Evolutionary conservation across 352 stramenopile species (phyloP).

Genomic region (Globisporangium paroecandrum): DNA sequence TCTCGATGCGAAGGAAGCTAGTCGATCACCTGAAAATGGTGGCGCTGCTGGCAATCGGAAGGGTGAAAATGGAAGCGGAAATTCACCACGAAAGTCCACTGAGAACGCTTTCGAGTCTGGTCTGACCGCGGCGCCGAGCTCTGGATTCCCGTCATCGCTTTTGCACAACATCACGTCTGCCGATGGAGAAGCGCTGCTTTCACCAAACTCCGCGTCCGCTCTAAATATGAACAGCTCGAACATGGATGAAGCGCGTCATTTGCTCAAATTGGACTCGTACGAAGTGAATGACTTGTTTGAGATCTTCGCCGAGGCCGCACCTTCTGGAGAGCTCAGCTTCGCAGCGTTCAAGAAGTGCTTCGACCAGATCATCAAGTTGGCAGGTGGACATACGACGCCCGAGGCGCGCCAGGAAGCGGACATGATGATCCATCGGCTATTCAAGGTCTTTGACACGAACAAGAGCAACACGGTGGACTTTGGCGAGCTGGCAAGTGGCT

Average conservation of each 20-base stretch:
- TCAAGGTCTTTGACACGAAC: conserved; percentile 82
- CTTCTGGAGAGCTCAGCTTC: conserved; percentile 74
- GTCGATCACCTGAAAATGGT: not conserved
- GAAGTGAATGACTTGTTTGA: conserved; percentile 87
- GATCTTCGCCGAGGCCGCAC: conserved; percentile 82
- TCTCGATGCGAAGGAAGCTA: conserved; percentile 8
- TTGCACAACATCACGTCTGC: conserved; percentile 36
- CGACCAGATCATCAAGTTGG: conserved; percentile 82
- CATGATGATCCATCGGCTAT: conserved; percentile 76
- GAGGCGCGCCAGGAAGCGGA: conserved; percentile 79
- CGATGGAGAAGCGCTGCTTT: conserved; percentile 40
- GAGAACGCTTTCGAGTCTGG: not conserved
- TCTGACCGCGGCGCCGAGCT: conserved; percentile 1
- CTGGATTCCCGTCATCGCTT: conserved; percentile 35
- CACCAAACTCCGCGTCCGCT: conserved; percentile 38
- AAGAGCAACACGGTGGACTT: conserved; percentile 87
- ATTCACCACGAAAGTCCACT: conserved; percentile 2
- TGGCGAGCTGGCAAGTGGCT: conserved; percentile 76
- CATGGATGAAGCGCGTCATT: conserved; percentile 68
- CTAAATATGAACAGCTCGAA: conserved; percentile 71
- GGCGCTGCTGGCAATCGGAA: not conserved
- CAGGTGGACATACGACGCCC: conserved; percentile 56
- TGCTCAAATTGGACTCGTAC: conserved; percentile 84
- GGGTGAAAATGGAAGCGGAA: conserved; percentile 5
- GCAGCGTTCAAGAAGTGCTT: conserved; percentile 86